Base-by-base conservation (phyloP, 495 filamentous ascomycete species). In the Glonium stellatum region DNA sequence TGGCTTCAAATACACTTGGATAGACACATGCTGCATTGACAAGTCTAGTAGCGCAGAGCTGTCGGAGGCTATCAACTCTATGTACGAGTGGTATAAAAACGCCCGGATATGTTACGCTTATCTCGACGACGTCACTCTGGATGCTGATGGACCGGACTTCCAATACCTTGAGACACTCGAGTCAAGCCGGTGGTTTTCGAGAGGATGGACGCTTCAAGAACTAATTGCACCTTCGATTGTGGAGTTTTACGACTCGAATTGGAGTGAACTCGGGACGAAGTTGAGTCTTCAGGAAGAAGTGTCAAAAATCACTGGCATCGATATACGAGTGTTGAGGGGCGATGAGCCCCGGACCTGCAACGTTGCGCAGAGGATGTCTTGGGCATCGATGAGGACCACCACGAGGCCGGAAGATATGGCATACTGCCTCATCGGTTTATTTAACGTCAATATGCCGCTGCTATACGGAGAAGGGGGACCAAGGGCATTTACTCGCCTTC, bases 1-100 rank as follows among this genome's bases (percentile, higher is more conserved):
- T 37, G 60, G 63, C 11, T 54, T 63, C 10, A 42, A 70, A 11
- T 75, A 67, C 56, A 53, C 66, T 0, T 77, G 74, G 75, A 55
- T 76, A 6, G 75, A 77, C 62, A 77, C 74, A 1, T 75, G 73
- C 49, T 77, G 75, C 50, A 76, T 73, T 57, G 61, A 71, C 36
- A 70, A 70, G 42, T 23, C 50, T 12, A 68, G 62, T 44, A 70
- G 65, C 59, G 62, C 73, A 0, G 73, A 73, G 47, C 57, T 75
- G n/a, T 66, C 54, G 12, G 61, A 74, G 55, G 69, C 73, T n/a
- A 74, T 78, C 60, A 76, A 76, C 44, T 74, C 70, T 10, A 77
- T 78, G 70, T 76, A 68, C 56, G 47, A 23, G 0, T 52, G 58
- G 49, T 60, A 60, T 44, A 9, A 22, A 27, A 44, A 27, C 1